Conservation (phyloP, 1,284 basidiomycete species). For the Ustilago curta region DNA sequence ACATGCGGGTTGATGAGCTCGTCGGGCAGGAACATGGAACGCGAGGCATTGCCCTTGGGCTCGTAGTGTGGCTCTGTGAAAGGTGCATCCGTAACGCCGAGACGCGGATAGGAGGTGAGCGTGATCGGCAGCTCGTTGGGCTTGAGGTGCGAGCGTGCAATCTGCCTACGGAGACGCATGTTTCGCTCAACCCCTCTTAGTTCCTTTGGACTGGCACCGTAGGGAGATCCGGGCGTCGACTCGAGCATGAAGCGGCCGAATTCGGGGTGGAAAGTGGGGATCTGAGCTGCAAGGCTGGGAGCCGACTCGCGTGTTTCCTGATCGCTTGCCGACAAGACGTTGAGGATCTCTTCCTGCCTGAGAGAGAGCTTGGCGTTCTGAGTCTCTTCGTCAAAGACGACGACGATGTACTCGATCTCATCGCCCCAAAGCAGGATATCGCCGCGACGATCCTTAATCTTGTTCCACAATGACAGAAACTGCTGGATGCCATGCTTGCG, state of each 20-base stretch:
- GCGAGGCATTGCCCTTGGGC: constrained; percentile 82
- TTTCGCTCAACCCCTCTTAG: constrained; percentile 90
- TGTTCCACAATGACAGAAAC: constrained; percentile 91
- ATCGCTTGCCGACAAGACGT: constrained; percentile 74
- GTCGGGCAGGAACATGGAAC: constrained; percentile 93
- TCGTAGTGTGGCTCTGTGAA: constrained; percentile 92
- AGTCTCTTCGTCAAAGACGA: constrained; percentile 82
- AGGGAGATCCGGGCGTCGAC: constrained; percentile 94
- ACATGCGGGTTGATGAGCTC: constrained; percentile 97
- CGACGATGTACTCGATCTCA: constrained; percentile 98
- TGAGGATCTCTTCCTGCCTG: constrained; percentile 91
- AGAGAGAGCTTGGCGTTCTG: constrained; percentile 89
- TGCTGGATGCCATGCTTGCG: constrained; percentile 93
- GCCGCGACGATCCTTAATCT: constrained; percentile 88
- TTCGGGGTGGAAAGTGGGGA: constrained; percentile 97
- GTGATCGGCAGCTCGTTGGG: constrained; percentile 90
- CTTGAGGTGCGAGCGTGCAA: constrained; percentile 85
- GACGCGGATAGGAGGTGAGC: constrained; percentile 91
- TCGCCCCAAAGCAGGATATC: constrained; percentile 98
- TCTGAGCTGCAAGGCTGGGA: constrained; percentile 74
- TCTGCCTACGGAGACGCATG: constrained; percentile 86
- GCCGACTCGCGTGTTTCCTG: constrained; percentile 75
- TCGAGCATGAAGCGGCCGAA: constrained; percentile 99
- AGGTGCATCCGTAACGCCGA: constrained; percentile 80
- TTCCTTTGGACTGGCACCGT: constrained; percentile 85